These are phyloP conservation scores for Oryza meyeriana DNA, from an alignment of 176 grass and related monocot species.

Conservation along the genomic window DNA sequence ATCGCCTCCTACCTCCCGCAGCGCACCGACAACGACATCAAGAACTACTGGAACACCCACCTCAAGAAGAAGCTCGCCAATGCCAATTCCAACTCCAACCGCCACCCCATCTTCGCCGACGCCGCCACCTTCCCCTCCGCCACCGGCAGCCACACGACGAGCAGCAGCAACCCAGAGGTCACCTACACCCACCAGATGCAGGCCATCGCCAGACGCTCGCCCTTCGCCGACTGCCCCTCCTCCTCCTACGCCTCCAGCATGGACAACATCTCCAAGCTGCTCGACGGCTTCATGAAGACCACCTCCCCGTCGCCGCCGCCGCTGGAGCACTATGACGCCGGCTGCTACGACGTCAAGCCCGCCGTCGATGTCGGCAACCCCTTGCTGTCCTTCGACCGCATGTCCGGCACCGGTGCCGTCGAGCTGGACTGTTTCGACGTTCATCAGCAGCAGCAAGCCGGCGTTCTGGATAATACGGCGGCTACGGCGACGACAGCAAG, in stretches of 20 bases:
- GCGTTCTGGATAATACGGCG: not conserved
- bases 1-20: constrained; percentile 86
- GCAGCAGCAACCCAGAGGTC: not conserved
- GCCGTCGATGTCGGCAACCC: constrained; percentile 11
- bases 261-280: constrained; percentile 73
- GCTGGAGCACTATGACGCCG: not conserved
- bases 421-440: not conserved
- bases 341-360: constrained; percentile 17
- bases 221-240: constrained; percentile 27
- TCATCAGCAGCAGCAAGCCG: not conserved
- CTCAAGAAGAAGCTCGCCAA: constrained; percentile 80
- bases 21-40: constrained; percentile 93
- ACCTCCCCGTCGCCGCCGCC: not conserved
- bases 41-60: constrained; percentile 96
- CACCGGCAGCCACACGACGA: not conserved
- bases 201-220: constrained; percentile 12
- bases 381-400: constrained; percentile 25
- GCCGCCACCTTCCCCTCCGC: not conserved
- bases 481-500: constrained; percentile 34
- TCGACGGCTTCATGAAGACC: constrained; percentile 59
- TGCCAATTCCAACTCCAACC: not conserved
- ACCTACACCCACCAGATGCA: not conserved
- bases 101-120: not conserved
- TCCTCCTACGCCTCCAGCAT: constrained; percentile 62
- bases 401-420: not conserved